Evolutionary conservation across 2,329 filamentous ascomycete species (phyloP), one percentile per base, ranked within the genome.

Genomic region (Colletotrichum paranaense): DNA sequence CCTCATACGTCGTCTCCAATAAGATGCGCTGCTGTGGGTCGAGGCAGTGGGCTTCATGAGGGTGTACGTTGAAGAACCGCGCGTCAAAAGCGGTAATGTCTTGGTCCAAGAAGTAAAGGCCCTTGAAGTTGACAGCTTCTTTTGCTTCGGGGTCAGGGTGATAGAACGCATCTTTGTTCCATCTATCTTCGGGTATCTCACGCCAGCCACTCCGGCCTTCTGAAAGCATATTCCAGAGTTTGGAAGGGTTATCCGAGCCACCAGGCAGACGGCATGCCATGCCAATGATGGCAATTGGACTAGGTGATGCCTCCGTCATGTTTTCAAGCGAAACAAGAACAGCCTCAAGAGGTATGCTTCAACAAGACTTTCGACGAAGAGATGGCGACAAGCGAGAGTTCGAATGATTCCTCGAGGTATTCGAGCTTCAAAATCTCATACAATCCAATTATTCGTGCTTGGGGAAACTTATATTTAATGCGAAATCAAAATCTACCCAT

Each of bases 251-350:
- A 24, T 67, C 64, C 28, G 76, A 74, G 16, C 71, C 74, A 19
- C 80, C 80, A 9, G 79, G 77, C n/a, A 81, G 76, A 11, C 79
- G 78, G 59, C 78, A 81, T 26, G 66, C 77, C 38, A 76, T 78
- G 72, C 80, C 80, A 65, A 81, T 76, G 22, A 81, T 75, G 67
- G 80, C 80, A 49, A 81, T 80, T 7, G 77, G 77, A 32, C 5
- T 52, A 26, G 38, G 60, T 16, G 22, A 14, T n/a, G n/a, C 3
- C 2, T 59, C 57, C 35, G 19, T 16, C 57, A 59, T 59, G 7
- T 49, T 49, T 22, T 19, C 8, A 11, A 49, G 4, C 7, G 19
- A 9, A 49, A 11, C 2, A 19, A 22, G 19, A 22, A 22, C 42
- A 49, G 19, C 42, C 42, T 49, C 19, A n/a, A 49, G 42, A 9